Conservation (phyloP, 306 rosid species). For the Fagus sylvatica region DNA sequence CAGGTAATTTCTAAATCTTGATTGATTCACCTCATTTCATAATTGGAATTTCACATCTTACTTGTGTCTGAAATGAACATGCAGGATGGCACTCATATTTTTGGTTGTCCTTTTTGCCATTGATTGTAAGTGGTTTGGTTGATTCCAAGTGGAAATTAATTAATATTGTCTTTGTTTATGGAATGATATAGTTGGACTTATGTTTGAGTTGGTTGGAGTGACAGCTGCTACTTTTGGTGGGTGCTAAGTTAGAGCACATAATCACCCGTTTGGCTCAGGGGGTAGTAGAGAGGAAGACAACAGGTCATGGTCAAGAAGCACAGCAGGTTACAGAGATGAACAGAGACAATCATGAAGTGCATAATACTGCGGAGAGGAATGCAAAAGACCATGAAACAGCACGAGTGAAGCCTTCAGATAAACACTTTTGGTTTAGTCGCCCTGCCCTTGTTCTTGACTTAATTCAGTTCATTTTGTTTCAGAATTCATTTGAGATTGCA, state of each 20-base stretch:
- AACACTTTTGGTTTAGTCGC: conserved; percentile 67
- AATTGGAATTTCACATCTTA: neutral
- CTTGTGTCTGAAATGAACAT: conserved; percentile 14
- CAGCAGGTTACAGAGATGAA: neutral
- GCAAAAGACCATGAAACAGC: neutral
- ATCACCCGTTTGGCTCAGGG: conserved; percentile 71
- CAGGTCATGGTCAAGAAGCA: neutral
- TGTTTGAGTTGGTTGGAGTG: conserved; percentile 14
- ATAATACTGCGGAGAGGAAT: neutral
- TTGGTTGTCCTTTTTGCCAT: conserved; percentile 88
- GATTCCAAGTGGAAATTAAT: conserved; percentile 9
- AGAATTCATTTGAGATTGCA: conserved; percentile 90
- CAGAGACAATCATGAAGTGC: neutral
- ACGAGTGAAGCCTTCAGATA: conserved; percentile 70
- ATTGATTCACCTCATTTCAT: conserved; percentile 11
- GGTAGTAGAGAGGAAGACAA: conserved; percentile 11
- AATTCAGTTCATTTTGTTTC: conserved; percentile 92
- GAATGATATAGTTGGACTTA: conserved; percentile 23
- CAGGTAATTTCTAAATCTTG: conserved; percentile 49
- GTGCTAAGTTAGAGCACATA: conserved; percentile 87
- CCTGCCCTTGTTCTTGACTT: conserved; percentile 64
- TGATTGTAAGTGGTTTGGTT: conserved; percentile 62
- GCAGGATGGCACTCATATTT: conserved; percentile 95
- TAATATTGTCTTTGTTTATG: conserved; percentile 18
- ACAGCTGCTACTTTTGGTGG: conserved; percentile 88